These are phyloP conservation scores for Phylloporus gajari DNA, from an alignment of 1,284 basidiomycete genomes.

Conservation along the genomic window DNA sequence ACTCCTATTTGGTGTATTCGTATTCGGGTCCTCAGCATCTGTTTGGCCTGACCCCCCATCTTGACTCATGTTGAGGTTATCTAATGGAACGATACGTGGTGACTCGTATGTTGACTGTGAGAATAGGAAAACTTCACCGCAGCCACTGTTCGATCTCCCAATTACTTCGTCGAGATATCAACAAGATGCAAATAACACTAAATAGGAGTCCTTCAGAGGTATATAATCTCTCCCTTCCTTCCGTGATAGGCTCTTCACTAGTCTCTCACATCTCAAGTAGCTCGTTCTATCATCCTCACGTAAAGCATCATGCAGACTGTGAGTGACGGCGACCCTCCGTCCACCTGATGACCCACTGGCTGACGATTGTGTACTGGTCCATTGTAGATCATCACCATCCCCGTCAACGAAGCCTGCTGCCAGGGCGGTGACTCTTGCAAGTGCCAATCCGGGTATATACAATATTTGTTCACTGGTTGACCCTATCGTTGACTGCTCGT, in stretches of 20 bases:
- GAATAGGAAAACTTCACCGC: too few relatives aligned
- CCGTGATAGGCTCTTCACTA: background rate
- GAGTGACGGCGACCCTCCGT: background rate
- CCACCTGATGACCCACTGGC: background rate
- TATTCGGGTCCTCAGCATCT: too few relatives aligned
- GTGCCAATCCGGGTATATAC: conserved; percentile 24
- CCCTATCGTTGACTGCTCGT: background rate
- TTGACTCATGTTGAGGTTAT: background rate
- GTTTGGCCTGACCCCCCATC: too few relatives aligned
- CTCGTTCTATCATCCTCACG: conserved; percentile 4
- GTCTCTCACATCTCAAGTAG: conserved; percentile 10
- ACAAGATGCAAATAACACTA: background rate
- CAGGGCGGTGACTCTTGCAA: conserved; percentile 13
- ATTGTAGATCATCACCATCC: conserved; percentile 30
- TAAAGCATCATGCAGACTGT: conserved; percentile 34
- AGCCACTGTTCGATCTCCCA: too few relatives aligned
- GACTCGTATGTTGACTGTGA: too few relatives aligned
- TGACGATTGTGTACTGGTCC: background rate
- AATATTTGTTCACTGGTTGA: background rate
- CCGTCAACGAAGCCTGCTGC: conserved; percentile 41
- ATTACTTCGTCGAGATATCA: background rate
- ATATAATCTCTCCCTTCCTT: background rate
- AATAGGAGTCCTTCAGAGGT: background rate
- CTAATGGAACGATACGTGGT: background rate
- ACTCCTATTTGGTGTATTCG: too few relatives aligned